Evolutionary conservation across 2,329 filamentous ascomycete genomes (phyloP).

Genomic region (Sarocladium oryzae): DNA sequence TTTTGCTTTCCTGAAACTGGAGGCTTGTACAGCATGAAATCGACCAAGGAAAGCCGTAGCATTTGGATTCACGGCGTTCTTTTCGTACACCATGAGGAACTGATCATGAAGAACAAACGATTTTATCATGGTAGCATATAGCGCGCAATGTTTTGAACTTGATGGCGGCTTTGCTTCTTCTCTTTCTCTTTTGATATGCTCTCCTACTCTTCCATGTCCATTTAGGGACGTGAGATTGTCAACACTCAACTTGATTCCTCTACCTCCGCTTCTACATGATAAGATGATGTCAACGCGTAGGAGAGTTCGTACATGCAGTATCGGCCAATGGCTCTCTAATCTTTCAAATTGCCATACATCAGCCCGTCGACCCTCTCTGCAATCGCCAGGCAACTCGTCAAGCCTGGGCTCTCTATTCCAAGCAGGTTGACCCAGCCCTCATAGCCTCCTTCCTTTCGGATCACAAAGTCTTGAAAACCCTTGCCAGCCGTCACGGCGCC

Average conservation of each 20-base stretch:
- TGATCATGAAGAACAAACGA: neutral
- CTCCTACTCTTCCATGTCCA: no score
- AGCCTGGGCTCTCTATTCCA: slow-evolving; percentile 87
- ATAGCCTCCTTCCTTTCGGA: slow-evolving; percentile 69
- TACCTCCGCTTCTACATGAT: no score
- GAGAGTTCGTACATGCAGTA: no score
- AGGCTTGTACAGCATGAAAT: neutral
- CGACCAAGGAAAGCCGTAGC: neutral
- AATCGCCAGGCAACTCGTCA: slow-evolving; percentile 84
- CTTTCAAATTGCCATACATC: slow-evolving; percentile 31
- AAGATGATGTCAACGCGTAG: no score
- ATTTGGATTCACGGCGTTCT: neutral
- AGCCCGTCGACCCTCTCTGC: slow-evolving; percentile 62
- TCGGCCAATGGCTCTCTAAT: no score
- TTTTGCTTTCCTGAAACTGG: neutral
- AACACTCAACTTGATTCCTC: no score
- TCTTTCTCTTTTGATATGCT: neutral
- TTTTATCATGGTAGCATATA: slow-evolving; percentile 1
- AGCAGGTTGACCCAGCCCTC: slow-evolving; percentile 82
- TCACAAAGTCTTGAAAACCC: slow-evolving; percentile 78
- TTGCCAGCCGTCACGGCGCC: slow-evolving; percentile 56
- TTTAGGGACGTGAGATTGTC: no score
- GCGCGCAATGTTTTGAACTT: neutral
- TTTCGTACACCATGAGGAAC: neutral
- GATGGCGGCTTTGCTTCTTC: neutral